These are phyloP conservation scores for Xylariaceae sp. DNA, from an alignment of 2,329 filamentous ascomycete species.

Conservation along the genomic window DNA sequence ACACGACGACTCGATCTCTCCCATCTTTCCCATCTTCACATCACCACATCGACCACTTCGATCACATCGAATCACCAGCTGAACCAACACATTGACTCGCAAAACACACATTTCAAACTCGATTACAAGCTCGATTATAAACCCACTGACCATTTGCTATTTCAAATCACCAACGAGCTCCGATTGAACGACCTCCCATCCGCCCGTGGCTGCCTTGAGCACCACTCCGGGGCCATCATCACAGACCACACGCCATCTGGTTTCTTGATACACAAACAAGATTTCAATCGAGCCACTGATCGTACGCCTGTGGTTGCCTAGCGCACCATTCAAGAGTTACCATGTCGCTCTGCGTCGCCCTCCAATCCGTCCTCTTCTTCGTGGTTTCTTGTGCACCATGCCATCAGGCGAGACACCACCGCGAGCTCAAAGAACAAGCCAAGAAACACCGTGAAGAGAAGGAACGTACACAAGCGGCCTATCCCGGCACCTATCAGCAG, in stretches of 20 bases:
- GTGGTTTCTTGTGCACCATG: slow-evolving; percentile 81
- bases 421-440: slow-evolving; percentile 74
- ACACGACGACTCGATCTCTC: not conserved
- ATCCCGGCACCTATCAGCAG: slow-evolving; percentile 78
- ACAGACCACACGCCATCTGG: too few species aligned
- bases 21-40: not conserved
- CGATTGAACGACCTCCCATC: too few species aligned
- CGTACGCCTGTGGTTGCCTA: not conserved
- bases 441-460: slow-evolving; percentile 72
- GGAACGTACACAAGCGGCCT: slow-evolving; percentile 68
- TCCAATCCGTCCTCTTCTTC: slow-evolving; percentile 82
- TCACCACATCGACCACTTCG: too few species aligned
- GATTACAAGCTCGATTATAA: not conserved
- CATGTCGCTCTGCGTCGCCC: slow-evolving; percentile 64
- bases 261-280: too few species aligned
- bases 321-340: not conserved
- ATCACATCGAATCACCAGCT: too few species aligned
- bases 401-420: slow-evolving; percentile 71
- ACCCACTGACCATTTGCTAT: too few species aligned
- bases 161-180: too few species aligned
- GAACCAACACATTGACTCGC: too few species aligned
- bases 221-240: too few species aligned
- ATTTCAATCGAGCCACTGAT: too few species aligned
- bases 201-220: too few species aligned
- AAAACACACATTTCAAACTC: too few species aligned